Evolutionary conservation across 2,329 filamentous ascomycete species (phyloP), one percentile per base, ranked within the genome.

Genomic region (Zasmidium angulare): DNA sequence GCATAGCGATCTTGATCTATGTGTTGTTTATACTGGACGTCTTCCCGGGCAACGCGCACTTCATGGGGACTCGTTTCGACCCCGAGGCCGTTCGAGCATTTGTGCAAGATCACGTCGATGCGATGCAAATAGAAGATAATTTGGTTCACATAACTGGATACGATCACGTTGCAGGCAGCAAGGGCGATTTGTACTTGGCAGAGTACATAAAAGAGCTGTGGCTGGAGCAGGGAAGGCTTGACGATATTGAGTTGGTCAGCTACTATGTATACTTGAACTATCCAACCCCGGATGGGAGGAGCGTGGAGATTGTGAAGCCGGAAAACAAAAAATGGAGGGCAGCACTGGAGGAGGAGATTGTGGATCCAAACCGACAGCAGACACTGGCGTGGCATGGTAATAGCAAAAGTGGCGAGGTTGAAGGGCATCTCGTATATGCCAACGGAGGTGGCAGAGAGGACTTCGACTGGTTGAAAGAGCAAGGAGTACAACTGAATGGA

Each of bases 161-260:
- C 72, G 90, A 95, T 62, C 95, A 98, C 75, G 82, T 98, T 63
- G 95, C 91, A 1, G 95, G 95, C n/a, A 96, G 92, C 2, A 89
- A 96, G 77, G 95, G 95, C 50, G 93, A 96, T 77, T 92, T 89
- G 69, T 90, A 89, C 49, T 82, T 96, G 56, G 93, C 91, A 7
- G 84, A 91, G 78, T 96, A 93, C 79, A 86, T 97, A 56, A 84
- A 93, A 74, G 86, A 86, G 69, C 84, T 89, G 73, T 96, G 97
- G 75, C 82, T 82, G 53, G 87, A 88, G 49, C 84, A 85, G 2
- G 69, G 66, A 1, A 62, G 61, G 21, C 81, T 99, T 70, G 92
- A 96, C 67, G 81, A 88, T 58, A 87, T 96, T 23, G 78, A 81
- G 52, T 82, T 91, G 69, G 89, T 96, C 68, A 85, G 91, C 63